A percentile compares a stretch with the other conserved stretches of the same genome.
Conservation (phyloP, 2,329 filamentous ascomycete species). For the Cladosporium sp. region DNA sequence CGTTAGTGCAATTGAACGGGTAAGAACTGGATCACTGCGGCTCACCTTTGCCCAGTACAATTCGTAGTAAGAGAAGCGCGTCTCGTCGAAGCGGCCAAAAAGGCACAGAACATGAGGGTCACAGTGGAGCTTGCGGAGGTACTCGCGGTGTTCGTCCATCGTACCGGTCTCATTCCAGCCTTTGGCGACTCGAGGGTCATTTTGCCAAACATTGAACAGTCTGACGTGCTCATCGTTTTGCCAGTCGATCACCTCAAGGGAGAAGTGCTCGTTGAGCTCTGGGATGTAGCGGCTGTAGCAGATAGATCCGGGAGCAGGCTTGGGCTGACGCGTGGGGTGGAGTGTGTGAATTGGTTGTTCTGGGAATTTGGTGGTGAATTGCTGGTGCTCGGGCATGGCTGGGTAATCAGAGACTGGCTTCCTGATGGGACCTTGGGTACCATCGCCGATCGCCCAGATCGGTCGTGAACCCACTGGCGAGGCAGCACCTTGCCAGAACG, state of each 20-base stretch:
- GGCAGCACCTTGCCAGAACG: conserved; percentile 44
- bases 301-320: conserved; percentile 65
- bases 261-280: conserved; percentile 71
- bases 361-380: conserved; percentile 46
- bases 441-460: conserved; percentile 28
- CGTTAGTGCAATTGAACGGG: conserved; percentile 32
- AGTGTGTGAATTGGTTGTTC: conserved; percentile 53
- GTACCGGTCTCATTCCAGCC: conserved; percentile 79
- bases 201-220: conserved; percentile 77
- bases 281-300: conserved; percentile 78
- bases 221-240: conserved; percentile 59
- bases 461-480: conserved; percentile 40
- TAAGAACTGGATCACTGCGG: not conserved
- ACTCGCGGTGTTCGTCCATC: conserved; percentile 68
- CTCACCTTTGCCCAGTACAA: conserved; percentile 66
- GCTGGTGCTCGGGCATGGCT: conserved; percentile 39
- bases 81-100: conserved; percentile 67
- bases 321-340: conserved; percentile 68
- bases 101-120: conserved; percentile 70
- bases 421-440: conserved; percentile 19
- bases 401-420: conserved; percentile 34
- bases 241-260: conserved; percentile 70
- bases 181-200: conserved; percentile 73
- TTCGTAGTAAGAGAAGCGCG: conserved; percentile 73
- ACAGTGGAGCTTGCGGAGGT: conserved; percentile 63